Base-by-base conservation (phyloP, 1,139 yeast species). In the Yamadazyma pseudoaaseri region DNA sequence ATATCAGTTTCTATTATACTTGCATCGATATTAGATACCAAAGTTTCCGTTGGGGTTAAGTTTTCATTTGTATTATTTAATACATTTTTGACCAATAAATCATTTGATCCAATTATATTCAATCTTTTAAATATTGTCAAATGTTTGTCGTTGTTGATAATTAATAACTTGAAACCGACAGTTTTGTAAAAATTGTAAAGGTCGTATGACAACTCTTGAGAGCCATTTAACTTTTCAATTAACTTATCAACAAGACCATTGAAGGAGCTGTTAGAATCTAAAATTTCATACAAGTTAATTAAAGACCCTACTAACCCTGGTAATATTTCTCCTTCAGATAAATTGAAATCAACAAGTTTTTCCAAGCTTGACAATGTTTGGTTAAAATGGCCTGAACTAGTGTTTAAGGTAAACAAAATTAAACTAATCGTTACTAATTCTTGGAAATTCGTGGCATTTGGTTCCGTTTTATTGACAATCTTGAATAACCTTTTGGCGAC, bases 271-370 rank as follows among this genome's bases (percentile, higher is more conserved):
- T 46, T 32, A 16, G 33, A 17, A 31, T 45, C 48, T 62, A 57
- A 35, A 58, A 48, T 5, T 38, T 76, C 81, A 48, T 73, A 76
- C 5, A 80, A 46, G 9, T 71, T 59, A 9, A 73, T 58, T 25
- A 80, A 60, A 1, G 70, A 54, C 21, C 71, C 75, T 36, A 65
- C 65, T 48, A 68, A 58, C 36, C 68, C 72, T 20, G 79, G 79
- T 5, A 56, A 46, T 5, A 58, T 37, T 24, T 49, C 36, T 9
- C 15, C 17, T 3, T 17, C 11, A 6, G 42, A 33, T 12, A 54
- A 41, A 31, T 51, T 50, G 8, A 42, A 39, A 1, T 44, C 42
- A 6, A 60, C 52, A 12, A 65, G 35, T 14, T 52, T 45, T 46
- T 75, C 77, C 36, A 81, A 58, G 7, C 69, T 47, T 6, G 55